These are phyloP conservation scores for Rubia tinctorum DNA, from an alignment of 305 asterid species.

Conservation along the genomic window DNA sequence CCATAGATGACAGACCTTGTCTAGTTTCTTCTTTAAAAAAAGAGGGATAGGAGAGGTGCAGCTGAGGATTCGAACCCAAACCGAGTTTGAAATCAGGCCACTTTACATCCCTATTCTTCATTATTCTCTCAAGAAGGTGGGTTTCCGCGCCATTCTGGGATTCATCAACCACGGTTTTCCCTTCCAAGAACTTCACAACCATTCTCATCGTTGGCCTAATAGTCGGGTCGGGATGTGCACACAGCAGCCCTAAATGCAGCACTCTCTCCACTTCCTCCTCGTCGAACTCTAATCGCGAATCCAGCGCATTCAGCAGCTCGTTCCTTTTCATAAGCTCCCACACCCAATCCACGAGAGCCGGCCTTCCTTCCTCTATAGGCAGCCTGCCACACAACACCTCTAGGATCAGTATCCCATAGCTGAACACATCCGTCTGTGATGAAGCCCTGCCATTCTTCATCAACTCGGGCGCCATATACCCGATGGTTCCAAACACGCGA, in stretches of 20 bases:
- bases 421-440: constrained; percentile 49
- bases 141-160: constrained; percentile 21
- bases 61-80: constrained; percentile 19
- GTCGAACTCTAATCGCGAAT: constrained; percentile 30
- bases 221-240: constrained; percentile 49
- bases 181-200: constrained; percentile 56
- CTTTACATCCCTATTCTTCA: constrained; percentile 31
- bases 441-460: constrained; percentile 53
- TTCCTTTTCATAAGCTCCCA: constrained; percentile 50
- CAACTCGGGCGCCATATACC: constrained; percentile 68
- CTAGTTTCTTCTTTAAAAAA: constrained; percentile 54
- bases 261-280: constrained; percentile 46
- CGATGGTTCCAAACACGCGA: constrained; percentile 66
- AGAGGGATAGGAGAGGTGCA: constrained; percentile 40
- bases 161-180: constrained; percentile 35
- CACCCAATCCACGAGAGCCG: constrained; percentile 54
- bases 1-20: constrained; percentile 35
- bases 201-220: constrained; percentile 72
- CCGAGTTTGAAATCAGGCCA: constrained; percentile 39
- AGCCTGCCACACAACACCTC: constrained; percentile 69
- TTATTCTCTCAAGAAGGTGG: constrained; percentile 38
- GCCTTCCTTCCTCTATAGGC: constrained; percentile 50
- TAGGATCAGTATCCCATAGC: constrained; percentile 51
- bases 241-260: constrained; percentile 54
- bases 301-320: constrained; percentile 45